A percentile compares a stretch with the other conserved stretches of the same genome.
phyloP scores from a whole-genome alignment of 1,284 basidiomycete genomes.

The Inonotus obliquus region DNA sequence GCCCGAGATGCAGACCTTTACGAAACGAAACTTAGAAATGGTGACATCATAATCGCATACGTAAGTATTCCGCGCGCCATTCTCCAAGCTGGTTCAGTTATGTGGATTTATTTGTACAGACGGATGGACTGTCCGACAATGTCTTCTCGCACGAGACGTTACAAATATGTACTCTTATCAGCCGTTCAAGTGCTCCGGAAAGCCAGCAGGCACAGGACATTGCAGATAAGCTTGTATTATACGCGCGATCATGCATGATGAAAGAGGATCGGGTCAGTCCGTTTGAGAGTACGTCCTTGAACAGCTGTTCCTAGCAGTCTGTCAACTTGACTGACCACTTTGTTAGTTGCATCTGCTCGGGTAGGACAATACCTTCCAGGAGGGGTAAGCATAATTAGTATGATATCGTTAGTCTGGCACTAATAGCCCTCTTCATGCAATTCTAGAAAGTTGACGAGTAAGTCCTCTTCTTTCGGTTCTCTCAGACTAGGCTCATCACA shows the following conservation, averaged over 20 bases:
- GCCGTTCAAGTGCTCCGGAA: slow-evolving; percentile 51
- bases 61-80: slow-evolving; percentile 36
- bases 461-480: slow-evolving; percentile 28
- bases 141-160: slow-evolving; percentile 71
- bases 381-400: slow-evolving; percentile 48
- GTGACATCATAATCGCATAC: slow-evolving; percentile 68
- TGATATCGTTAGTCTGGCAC: not conserved
- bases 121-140: slow-evolving; percentile 86
- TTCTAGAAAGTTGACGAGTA: slow-evolving; percentile 60
- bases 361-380: slow-evolving; percentile 62
- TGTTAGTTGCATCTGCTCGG: slow-evolving; percentile 52
- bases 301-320: not conserved
- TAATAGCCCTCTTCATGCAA: slow-evolving; percentile 20
- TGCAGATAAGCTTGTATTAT: slow-evolving; percentile 67
- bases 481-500: not conserved
- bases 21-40: slow-evolving; percentile 63
- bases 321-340: slow-evolving; percentile 9
- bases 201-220: slow-evolving; percentile 60
- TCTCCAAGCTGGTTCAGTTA: slow-evolving; percentile 5
- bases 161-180: slow-evolving; percentile 60
- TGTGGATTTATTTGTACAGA: slow-evolving; percentile 41
- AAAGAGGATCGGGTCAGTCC: slow-evolving; percentile 60
- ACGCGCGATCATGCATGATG: slow-evolving; percentile 64
- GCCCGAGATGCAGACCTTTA: slow-evolving; percentile 63
- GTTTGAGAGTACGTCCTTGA: slow-evolving; percentile 53